These are phyloP conservation scores for Incumbomyces lentus DNA, from an alignment of 2,329 filamentous ascomycete genomes.

Conservation along the genomic window DNA sequence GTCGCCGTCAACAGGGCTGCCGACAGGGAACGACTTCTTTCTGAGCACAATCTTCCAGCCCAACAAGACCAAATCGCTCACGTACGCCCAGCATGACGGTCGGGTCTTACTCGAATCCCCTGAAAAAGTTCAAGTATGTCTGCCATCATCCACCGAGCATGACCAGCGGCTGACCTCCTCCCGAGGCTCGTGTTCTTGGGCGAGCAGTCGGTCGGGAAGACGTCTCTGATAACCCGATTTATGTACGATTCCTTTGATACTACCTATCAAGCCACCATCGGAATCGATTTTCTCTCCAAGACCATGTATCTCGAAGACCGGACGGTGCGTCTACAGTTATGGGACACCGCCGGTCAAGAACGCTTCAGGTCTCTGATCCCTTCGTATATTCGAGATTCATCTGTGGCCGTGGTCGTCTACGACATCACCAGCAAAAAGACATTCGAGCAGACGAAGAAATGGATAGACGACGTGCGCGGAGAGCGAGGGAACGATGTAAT, in stretches of 20 bases:
- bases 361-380: constrained; percentile 94
- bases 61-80: neutral
- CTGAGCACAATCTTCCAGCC: no score
- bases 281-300: constrained; percentile 99
- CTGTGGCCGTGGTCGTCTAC: constrained; percentile 96
- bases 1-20: no score
- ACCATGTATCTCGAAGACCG: constrained; percentile 99
- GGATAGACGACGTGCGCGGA: constrained; percentile 95
- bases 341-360: constrained; percentile 97
- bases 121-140: constrained; percentile 98
- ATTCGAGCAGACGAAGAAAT: constrained; percentile 97
- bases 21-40: no score
- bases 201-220: constrained; percentile 99
- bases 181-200: constrained; percentile 87
- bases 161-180: constrained; percentile 21
- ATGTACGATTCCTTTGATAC: constrained; percentile 99
- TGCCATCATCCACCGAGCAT: neutral
- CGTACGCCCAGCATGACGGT: constrained; percentile 52
- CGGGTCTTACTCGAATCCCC: constrained; percentile 91
- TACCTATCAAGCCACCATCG: constrained; percentile 98
- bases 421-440: constrained; percentile 96
- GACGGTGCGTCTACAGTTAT: constrained; percentile 91
- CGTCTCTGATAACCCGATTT: constrained; percentile 94
- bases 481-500: constrained; percentile 98
- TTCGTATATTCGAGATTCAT: constrained; percentile 96